These are phyloP conservation scores for Mucor ambiguus DNA, from an alignment of 371 early-diverging fungal genomes.

Conservation along the genomic window DNA sequence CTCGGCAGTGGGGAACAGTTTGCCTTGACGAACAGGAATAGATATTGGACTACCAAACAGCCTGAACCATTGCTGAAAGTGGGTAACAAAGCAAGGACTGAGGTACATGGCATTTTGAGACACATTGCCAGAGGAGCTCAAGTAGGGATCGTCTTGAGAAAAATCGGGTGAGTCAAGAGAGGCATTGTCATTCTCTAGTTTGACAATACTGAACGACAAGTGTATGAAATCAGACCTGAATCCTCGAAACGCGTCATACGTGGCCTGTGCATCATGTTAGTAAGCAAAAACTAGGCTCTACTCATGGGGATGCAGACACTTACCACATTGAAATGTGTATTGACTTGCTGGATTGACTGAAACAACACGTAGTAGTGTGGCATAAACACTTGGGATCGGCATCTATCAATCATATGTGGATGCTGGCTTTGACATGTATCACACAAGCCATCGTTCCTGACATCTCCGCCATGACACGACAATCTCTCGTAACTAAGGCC, in stretches of 20 bases:
- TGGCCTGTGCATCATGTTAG: constrained; percentile 21
- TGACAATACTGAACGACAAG: constrained; percentile 56
- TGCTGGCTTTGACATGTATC: neutral
- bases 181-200: constrained; percentile 4
- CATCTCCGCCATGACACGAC: neutral
- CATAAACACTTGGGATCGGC: constrained; percentile 26
- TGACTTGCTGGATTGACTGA: constrained; percentile 37
- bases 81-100: constrained; percentile 46
- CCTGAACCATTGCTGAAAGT: constrained; percentile 42
- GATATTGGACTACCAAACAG: constrained; percentile 49
- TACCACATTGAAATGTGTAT: constrained; percentile 38
- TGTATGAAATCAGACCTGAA: constrained; percentile 69
- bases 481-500: constrained; percentile 44
- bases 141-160: constrained; percentile 2
- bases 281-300: neutral
- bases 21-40: constrained; percentile 48
- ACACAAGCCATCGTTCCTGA: neutral
- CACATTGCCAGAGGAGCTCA: neutral
- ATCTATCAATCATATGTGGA: constrained; percentile 8
- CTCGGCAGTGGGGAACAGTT: constrained; percentile 32
- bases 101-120: constrained; percentile 47
- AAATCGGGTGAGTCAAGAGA: neutral
- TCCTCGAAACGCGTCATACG: constrained; percentile 65
- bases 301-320: neutral
- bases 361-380: constrained; percentile 50